Evolutionary conservation across 164 flowering plant species (phyloP).

Genomic region (Amborella trichopoda): DNA sequence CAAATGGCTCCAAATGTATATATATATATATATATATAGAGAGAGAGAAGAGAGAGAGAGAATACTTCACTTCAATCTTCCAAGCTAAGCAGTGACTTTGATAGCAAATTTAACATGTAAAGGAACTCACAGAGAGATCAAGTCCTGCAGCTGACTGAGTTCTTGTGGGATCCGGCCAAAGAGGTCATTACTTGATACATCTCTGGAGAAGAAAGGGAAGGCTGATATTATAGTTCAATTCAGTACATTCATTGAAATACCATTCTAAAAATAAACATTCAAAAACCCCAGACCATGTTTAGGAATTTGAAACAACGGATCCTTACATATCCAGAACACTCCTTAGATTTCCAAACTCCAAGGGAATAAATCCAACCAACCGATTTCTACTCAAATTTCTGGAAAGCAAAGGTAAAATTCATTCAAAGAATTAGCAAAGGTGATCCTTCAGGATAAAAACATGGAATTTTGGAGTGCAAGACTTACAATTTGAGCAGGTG

Average conservation of each 20-base stretch:
- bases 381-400: constrained; percentile 79
- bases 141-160: constrained; percentile 70
- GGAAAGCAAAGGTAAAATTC: not conserved
- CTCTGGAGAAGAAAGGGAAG: constrained; percentile 24
- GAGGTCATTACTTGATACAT: constrained; percentile 65
- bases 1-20: no score
- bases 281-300: not conserved
- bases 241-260: no score
- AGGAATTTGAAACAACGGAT: no score
- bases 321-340: constrained; percentile 86
- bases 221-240: no score
- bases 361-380: constrained; percentile 54
- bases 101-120: not conserved
- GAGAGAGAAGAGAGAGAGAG: no score
- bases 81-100: no score
- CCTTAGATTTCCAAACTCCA: constrained; percentile 85
- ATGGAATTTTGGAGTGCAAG: no score
- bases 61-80: no score
- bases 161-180: constrained; percentile 72
- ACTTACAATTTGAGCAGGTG: constrained; percentile 91
- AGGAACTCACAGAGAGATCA: constrained; percentile 58
- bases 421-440: no score
- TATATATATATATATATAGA: no score
- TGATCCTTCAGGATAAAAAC: no score
- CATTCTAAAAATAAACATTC: not conserved